Base-by-base conservation (phyloP, 371 early-diverging fungal species). In the Coemansia sp. region DNA sequence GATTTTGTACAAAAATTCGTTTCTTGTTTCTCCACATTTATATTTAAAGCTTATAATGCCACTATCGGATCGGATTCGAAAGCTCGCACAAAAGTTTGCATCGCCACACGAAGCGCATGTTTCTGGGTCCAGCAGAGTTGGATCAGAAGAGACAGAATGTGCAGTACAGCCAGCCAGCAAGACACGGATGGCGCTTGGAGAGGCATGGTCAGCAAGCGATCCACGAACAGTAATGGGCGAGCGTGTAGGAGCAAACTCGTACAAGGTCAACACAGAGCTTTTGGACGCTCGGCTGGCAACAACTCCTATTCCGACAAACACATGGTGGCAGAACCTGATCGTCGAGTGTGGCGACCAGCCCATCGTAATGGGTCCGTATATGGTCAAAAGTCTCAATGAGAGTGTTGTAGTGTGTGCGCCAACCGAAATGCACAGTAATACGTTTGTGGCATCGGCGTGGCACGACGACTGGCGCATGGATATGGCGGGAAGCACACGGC, bases 321-420 rank as follows among this genome's bases (percentile, higher is more conserved):
- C 64, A 23, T 84, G 84, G 84, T 84, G 84, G 84, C 68, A 79
- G 30, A 84, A 84, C 62, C 71, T 84, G 11, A 61, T 79, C 0
- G 28, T 83, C 16, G 73, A 69, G 26, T 33, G 59, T 0, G 84
- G 83, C 14, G 75, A 70, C 50, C 65, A 80, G 26, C 78, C 80
- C 2, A 61, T 83, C 9, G 62, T 75, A 0, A 60, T 69, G 5
- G 69, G 71, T 48, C 84, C 84, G 5, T 84, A 84, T 56, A 54
- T 74, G 30, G 51, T 82, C 6, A 69, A 68, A 50, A 62, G 75
- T 23, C 62, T 64, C 5, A 62, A 57, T 8, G 42, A 9, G 5
- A 52, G 71, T 12, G 21, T 72, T 18, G 53, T 47, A 2, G 50
- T 82, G 14, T 75, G 71, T 14, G 72, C 65, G 50, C 83, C 82